Evolutionary conservation across 1,284 basidiomycete genomes (phyloP), one percentile per base, ranked within the genome.

Genomic region (Cutaneotrichosporon spelunceum): DNA sequence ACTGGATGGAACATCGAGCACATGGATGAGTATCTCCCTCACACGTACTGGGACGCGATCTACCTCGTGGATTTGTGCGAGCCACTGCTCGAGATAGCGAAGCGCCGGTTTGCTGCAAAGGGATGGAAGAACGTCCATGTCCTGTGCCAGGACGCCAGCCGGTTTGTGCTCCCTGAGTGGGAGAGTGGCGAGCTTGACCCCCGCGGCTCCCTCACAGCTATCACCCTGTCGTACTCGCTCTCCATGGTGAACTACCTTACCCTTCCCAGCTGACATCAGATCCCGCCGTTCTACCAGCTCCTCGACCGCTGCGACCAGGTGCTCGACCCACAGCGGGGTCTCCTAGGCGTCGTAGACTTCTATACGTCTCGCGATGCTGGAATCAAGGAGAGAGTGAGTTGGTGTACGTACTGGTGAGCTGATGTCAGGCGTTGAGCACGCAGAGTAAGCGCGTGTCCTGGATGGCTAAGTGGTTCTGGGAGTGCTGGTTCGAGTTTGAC

Each of bases 1-100:
- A 91, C 89, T 11, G 88, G 88, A 14, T 87, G 88, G 82, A 91
- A 91, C 76, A 87, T 91, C 67, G 90, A 91, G 78, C 82, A 87
- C 66, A 91, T 91, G 76, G 82, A 89, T 77, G 83, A 85, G 69
- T 85, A 85, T 74, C 83, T 89, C 61, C 84, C 87, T 9, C 80
- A 88, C 59, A 77, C 81, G 1, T 81, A 82, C 10, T 89, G 89
- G 66, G 86, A 89, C 68, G 83, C 86, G 29, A 81, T 91, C 59
- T 91, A 91, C 76, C 81, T 91, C 54, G 70, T 90, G 69, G 88
- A 90, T 70, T 83, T 90, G 9, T 90, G 88, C 69, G 86, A 88
- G 71, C 86, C 89, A 2, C 81, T 90, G 1, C 82, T 91, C 26
- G 83, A 88, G 27, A 84, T 91, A 19, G 89, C 89, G 0, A 81